A percentile compares a stretch with the other conserved stretches of the same genome.
phyloP scores from a whole-genome alignment of 179 eudicot genomes.

The Patellifolia procumbens region DNA sequence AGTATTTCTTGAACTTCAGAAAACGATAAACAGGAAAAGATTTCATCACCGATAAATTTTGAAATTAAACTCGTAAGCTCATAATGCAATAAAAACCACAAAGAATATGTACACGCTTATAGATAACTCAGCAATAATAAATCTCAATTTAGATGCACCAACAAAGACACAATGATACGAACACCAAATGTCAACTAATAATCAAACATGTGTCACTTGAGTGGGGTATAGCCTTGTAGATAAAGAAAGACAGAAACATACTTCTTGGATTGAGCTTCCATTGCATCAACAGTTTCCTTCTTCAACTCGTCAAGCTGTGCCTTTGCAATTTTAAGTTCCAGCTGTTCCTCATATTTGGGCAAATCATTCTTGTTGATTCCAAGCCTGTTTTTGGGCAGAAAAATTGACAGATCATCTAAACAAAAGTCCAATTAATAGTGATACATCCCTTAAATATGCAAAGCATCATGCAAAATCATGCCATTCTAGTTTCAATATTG shows the following conservation, averaged over 20 bases:
- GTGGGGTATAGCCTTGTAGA: neutral
- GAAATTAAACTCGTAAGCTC: too few relatives aligned
- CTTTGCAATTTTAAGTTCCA: constrained; percentile 86
- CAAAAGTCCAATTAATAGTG: too few relatives aligned
- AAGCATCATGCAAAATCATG: neutral
- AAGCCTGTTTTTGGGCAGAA: constrained; percentile 50
- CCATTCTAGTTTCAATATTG: neutral
- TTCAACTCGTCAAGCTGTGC: constrained; percentile 88
- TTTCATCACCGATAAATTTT: too few relatives aligned
- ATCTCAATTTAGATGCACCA: neutral
- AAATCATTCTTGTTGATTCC: constrained; percentile 73
- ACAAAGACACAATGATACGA: neutral
- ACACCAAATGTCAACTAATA: neutral
- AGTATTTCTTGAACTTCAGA: too few relatives aligned
- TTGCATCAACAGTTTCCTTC: constrained; percentile 85
- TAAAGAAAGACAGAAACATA: constrained; percentile 31
- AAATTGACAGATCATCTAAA: neutral
- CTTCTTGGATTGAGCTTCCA: constrained; percentile 96
- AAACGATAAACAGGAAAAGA: too few relatives aligned
- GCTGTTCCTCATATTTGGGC: constrained; percentile 80
- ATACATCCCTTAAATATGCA: neutral
- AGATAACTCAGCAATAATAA: neutral
- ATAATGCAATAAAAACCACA: too few relatives aligned
- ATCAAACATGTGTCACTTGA: neutral
- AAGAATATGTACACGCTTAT: neutral